Conservation (phyloP, 1,284 basidiomycete genomes). For the Leccinum solheimii region DNA sequence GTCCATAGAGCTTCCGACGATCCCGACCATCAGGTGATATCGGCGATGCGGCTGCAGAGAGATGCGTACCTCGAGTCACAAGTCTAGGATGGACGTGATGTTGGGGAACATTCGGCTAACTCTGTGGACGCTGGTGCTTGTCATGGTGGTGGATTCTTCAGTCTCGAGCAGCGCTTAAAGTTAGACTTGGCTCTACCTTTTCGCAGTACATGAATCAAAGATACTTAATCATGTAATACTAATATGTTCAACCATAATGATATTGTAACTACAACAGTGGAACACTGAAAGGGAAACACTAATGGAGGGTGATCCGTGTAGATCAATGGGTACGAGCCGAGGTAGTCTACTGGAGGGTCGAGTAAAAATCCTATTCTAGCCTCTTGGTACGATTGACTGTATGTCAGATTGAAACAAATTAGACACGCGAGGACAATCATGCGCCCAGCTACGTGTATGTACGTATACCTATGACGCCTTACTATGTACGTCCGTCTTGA, state of each 20-base stretch:
- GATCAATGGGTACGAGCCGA: neutral
- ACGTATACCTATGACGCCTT: too few species aligned
- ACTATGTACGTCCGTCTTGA: conserved; percentile 29
- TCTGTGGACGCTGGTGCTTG: neutral
- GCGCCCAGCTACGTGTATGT: neutral
- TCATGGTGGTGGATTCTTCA: neutral
- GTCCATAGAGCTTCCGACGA: conserved; percentile 15
- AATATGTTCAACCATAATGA: neutral
- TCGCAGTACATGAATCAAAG: neutral
- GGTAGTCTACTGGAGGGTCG: neutral
- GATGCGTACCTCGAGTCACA: neutral
- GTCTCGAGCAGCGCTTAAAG: neutral
- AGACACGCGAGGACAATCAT: neutral
- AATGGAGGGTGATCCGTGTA: neutral
- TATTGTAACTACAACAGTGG: neutral
- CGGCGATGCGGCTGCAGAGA: neutral
- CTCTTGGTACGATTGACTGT: neutral
- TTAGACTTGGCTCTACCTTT: neutral
- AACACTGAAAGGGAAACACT: neutral
- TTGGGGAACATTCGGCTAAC: neutral
- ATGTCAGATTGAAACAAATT: neutral
- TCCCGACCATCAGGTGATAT: conserved; percentile 9
- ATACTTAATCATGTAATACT: neutral
- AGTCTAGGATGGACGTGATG: neutral
- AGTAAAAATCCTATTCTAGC: neutral